phyloP scores from a whole-genome alignment of 1,139 yeast genomes.

The Yamadazyma kanchanaburiensis region DNA sequence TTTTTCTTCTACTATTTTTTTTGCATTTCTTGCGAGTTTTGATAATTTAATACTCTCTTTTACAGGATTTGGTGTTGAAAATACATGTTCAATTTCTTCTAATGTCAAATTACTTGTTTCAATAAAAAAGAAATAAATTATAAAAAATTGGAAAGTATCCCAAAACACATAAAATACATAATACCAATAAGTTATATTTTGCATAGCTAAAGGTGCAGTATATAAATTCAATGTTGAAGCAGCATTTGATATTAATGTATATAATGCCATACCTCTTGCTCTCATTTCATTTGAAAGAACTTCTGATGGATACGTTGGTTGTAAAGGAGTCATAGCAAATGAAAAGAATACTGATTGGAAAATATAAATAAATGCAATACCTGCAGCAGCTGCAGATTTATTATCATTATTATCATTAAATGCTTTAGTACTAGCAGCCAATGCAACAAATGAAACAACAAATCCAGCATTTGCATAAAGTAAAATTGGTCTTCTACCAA shows the following conservation, averaged over 20 bases:
- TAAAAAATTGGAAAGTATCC: conserved; percentile 11
- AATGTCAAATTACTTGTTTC: conserved; percentile 21
- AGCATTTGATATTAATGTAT: conserved; percentile 8
- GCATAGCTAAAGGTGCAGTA: conserved; percentile 15
- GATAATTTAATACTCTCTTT: conserved; percentile 5
- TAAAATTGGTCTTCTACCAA: conserved; percentile 16
- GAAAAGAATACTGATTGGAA: conserved; percentile 14
- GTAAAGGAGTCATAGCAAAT: conserved; percentile 15
- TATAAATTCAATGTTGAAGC: conserved; percentile 13
- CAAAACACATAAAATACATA: conserved; percentile 14
- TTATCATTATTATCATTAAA: conserved; percentile 5
- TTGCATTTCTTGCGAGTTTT: conserved; percentile 3
- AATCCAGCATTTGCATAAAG: conserved; percentile 11
- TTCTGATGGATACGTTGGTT: conserved; percentile 15
- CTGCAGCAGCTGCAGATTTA: conserved; percentile 8
- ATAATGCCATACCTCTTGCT: conserved; percentile 10
- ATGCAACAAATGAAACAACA: conserved; percentile 9
- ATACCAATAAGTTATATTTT: conserved; percentile 13
- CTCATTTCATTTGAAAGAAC: conserved; percentile 12
- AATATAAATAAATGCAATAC: conserved; percentile 13
- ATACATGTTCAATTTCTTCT: conserved; percentile 22
- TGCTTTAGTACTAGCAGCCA: conserved; percentile 11
- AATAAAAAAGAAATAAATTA: conserved; percentile 21
- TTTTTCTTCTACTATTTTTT: neutral
- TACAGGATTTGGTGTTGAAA: conserved; percentile 4